A percentile compares a stretch with the other conserved stretches of the same genome.
These are phyloP conservation scores for Stenocarpella maydis DNA, from an alignment of 2,329 filamentous ascomycete genomes.

Conservation along the genomic window DNA sequence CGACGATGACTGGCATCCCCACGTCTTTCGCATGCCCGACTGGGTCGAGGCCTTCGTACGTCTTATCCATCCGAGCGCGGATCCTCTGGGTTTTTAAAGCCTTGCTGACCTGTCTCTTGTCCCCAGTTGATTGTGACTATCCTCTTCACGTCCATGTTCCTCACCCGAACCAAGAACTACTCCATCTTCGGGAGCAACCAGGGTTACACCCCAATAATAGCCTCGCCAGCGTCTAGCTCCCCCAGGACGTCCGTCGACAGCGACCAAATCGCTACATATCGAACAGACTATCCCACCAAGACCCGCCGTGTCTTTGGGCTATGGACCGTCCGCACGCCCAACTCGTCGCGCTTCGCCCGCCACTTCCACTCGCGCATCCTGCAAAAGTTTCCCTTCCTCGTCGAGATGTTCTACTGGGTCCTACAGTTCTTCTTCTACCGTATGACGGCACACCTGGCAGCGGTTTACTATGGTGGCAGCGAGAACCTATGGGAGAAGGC, in stretches of 20 bases:
- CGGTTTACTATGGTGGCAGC: constrained; percentile 59
- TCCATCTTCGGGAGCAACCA: constrained; percentile 42
- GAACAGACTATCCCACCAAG: constrained; percentile 42
- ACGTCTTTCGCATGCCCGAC: constrained; percentile 43
- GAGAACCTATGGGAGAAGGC: constrained; percentile 54
- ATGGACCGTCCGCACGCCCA: constrained; percentile 55
- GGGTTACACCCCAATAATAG: constrained; percentile 27
- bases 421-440: constrained; percentile 72
- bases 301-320: constrained; percentile 42
- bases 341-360: constrained; percentile 64
- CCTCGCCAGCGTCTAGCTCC: constrained; percentile 33
- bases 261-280: constrained; percentile 36
- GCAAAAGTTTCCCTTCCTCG: constrained; percentile 71
- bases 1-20: constrained; percentile 34
- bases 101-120: background rate
- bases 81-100: background rate
- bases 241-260: constrained; percentile 36
- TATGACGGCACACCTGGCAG: constrained; percentile 61
- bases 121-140: constrained; percentile 48
- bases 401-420: constrained; percentile 80
- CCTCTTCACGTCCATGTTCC: constrained; percentile 48
- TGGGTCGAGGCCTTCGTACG: constrained; percentile 47
- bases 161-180: constrained; percentile 48
- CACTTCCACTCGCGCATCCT: constrained; percentile 67
- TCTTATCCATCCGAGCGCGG: background rate